Conservation (phyloP, 768 basidiomycete genomes). For the Leccinum truebloodii region DNA sequence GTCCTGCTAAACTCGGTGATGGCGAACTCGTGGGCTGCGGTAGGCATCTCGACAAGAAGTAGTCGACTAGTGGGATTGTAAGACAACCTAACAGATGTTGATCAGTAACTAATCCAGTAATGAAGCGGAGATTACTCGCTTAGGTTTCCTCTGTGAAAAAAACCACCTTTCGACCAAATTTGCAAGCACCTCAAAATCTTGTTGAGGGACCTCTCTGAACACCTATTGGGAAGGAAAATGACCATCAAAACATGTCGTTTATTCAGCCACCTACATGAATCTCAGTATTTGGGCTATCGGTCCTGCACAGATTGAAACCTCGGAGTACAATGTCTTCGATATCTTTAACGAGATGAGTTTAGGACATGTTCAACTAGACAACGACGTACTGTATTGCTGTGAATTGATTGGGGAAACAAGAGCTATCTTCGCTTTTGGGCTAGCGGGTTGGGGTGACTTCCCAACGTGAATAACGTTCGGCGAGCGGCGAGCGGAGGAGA, state of each 20-base stretch:
- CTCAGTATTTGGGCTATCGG: neutral
- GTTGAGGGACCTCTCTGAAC: neutral
- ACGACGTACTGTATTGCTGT: too few relatives aligned
- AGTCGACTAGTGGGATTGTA: neutral
- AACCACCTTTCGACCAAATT: neutral
- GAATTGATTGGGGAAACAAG: too few relatives aligned
- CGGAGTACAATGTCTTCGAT: neutral
- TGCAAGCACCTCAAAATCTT: neutral
- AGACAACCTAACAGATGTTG: neutral
- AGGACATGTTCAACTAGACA: too few relatives aligned
- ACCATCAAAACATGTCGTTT: neutral
- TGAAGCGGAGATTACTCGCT: neutral
- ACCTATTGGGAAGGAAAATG: neutral
- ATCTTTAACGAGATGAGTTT: too few relatives aligned
- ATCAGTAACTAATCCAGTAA: neutral
- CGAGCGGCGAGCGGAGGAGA: too few relatives aligned
- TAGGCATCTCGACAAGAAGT: too few relatives aligned
- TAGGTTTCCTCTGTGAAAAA: neutral
- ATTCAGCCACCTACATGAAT: neutral
- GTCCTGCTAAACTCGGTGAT: too few relatives aligned
- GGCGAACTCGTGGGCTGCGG: neutral
- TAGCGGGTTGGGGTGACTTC: too few relatives aligned
- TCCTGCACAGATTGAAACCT: neutral
- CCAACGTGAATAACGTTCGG: too few relatives aligned
- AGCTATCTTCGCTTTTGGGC: too few relatives aligned